Conservation (phyloP, 2,329 filamentous ascomycete species). For the Ustulina deusta region DNA sequence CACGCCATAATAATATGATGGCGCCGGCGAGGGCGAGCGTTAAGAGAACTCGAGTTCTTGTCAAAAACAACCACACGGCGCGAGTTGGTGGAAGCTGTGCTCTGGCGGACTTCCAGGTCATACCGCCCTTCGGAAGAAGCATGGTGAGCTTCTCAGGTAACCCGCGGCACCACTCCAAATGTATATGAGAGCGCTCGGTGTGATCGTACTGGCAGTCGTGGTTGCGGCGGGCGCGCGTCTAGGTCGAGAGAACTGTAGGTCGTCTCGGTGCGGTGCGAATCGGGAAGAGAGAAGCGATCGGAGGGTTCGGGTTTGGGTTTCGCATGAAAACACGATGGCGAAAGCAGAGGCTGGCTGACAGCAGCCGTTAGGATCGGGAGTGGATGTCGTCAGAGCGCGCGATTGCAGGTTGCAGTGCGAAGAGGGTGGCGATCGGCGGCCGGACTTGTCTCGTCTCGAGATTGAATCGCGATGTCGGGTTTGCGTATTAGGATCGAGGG, state of each 20-base stretch:
- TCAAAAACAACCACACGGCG: constrained; percentile 76
- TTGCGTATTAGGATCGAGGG: not conserved
- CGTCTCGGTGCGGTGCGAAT: constrained; percentile 4
- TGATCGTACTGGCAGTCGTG: constrained; percentile 11
- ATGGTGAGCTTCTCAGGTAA: constrained; percentile 66
- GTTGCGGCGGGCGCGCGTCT: not conserved
- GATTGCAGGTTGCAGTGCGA: constrained; percentile 13
- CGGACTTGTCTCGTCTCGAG: constrained; percentile 8
- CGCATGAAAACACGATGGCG: constrained; percentile 11
- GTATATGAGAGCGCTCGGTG: constrained; percentile 41
- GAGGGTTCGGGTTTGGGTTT: constrained; percentile 7
- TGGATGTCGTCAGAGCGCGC: constrained; percentile 21
- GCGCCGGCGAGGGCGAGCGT: constrained; percentile 77
- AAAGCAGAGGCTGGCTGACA: constrained; percentile 3
- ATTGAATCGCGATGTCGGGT: constrained; percentile 4
- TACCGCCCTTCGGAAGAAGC: constrained; percentile 90
- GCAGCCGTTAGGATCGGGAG: not conserved
- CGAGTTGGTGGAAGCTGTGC: constrained; percentile 81
- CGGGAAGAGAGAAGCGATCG: not conserved
- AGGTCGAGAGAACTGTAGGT: not conserved
- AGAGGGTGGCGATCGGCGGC: constrained; percentile 1
- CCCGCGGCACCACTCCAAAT: constrained; percentile 56
- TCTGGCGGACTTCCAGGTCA: constrained; percentile 92
- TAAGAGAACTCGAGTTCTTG: constrained; percentile 81
- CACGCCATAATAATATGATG: constrained; percentile 87